These are phyloP conservation scores for Yamadazyma sp. DNA, from an alignment of 805 yeast genomes.

Conservation along the genomic window DNA sequence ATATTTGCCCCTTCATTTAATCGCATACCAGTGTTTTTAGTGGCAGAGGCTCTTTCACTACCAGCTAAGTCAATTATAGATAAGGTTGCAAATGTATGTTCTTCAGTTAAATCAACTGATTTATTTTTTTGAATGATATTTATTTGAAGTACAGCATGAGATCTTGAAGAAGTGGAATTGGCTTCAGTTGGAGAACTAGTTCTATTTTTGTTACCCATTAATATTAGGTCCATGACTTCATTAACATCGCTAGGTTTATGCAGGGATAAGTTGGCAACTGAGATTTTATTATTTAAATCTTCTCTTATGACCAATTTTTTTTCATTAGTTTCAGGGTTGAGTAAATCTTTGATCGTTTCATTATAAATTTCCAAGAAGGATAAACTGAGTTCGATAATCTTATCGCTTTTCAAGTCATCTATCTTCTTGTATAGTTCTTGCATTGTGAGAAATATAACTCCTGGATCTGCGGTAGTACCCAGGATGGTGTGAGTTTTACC, in stretches of 20 bases:
- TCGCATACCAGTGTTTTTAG: slow-evolving; percentile 78
- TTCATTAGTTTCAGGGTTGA: slow-evolving; percentile 50
- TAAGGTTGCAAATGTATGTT: slow-evolving; percentile 73
- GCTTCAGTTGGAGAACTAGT: slow-evolving; percentile 89
- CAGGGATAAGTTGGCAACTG: slow-evolving; percentile 67
- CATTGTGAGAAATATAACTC: slow-evolving; percentile 76
- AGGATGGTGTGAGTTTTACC: slow-evolving; percentile 94
- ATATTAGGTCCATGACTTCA: slow-evolving; percentile 76
- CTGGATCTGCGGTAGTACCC: slow-evolving; percentile 72
- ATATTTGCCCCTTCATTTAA: slow-evolving; percentile 92
- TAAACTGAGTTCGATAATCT: slow-evolving; percentile 56
- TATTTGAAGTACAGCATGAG: slow-evolving; percentile 90
- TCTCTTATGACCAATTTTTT: slow-evolving; percentile 64
- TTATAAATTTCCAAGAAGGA: slow-evolving; percentile 88
- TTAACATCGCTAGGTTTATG: slow-evolving; percentile 61
- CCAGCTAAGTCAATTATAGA: slow-evolving; percentile 93
- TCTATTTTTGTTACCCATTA: slow-evolving; percentile 69
- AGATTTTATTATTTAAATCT: slow-evolving; percentile 59
- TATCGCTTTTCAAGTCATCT: slow-evolving; percentile 51
- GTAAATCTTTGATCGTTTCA: slow-evolving; percentile 79
- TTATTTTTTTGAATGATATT: slow-evolving; percentile 60
- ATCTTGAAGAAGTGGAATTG: slow-evolving; percentile 83
- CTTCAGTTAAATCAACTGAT: slow-evolving; percentile 60
- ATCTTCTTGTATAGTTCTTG: slow-evolving; percentile 67
- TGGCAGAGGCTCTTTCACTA: slow-evolving; percentile 89